phyloP scores from a whole-genome alignment of 345 rosid genomes.

The Reutealis trisperma region DNA sequence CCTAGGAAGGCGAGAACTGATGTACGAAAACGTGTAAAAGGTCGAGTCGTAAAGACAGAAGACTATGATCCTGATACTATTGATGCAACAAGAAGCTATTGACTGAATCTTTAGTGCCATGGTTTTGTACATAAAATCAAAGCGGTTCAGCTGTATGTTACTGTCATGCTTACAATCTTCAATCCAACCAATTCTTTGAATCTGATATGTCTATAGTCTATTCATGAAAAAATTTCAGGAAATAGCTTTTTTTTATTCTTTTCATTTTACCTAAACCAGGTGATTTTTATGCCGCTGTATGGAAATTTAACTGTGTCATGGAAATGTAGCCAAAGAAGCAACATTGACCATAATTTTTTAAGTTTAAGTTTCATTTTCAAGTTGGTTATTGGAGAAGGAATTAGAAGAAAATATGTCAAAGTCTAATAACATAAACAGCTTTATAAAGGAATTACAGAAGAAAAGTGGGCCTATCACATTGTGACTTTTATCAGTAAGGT shows the following conservation, averaged over 20 bases:
- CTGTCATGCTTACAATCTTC: neutral
- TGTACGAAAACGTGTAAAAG: slow-evolving; percentile 35
- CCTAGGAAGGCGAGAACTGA: slow-evolving; percentile 33
- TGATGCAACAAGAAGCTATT: slow-evolving; percentile 29
- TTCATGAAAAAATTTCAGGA: too few relatives aligned
- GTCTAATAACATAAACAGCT: neutral
- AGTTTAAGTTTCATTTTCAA: neutral
- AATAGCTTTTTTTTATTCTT: too few relatives aligned
- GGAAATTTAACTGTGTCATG: neutral
- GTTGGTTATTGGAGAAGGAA: slow-evolving; percentile 2
- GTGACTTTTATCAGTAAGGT: neutral
- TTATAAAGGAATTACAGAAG: neutral
- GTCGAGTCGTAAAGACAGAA: slow-evolving; percentile 24
- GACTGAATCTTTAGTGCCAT: neutral
- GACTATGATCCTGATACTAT: slow-evolving; percentile 30
- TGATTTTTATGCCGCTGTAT: neutral
- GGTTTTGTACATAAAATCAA: slow-evolving; percentile 13
- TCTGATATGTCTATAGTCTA: neutral
- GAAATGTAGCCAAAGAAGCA: neutral
- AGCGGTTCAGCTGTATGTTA: neutral
- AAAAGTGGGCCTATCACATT: neutral
- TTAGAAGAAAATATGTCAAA: neutral
- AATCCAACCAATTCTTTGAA: slow-evolving; percentile 25
- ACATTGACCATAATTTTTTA: neutral
- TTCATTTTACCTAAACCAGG: neutral